phyloP scores from a whole-genome alignment of 768 basidiomycete genomes.

The Cystofilobasidium ferigula region DNA sequence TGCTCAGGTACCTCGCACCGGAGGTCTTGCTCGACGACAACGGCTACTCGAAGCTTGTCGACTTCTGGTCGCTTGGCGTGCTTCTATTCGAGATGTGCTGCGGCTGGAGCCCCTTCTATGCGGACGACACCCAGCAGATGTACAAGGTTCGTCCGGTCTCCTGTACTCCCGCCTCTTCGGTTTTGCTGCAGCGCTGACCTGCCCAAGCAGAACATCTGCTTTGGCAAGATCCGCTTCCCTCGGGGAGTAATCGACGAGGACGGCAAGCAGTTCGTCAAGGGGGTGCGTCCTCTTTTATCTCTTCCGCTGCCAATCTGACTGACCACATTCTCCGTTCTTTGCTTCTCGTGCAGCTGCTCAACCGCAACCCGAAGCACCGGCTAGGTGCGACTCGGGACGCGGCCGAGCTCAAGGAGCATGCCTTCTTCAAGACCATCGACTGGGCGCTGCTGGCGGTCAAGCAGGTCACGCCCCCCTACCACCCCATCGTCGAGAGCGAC shows the following conservation, averaged over 20 bases:
- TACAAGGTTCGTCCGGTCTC: slow-evolving; percentile 54
- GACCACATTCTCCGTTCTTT: neutral
- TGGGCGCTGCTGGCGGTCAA: slow-evolving; percentile 74
- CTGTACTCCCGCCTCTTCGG: neutral
- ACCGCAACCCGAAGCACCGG: slow-evolving; percentile 96
- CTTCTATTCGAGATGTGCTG: slow-evolving; percentile 99
- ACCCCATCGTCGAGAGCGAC: slow-evolving; percentile 93
- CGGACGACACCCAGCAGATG: slow-evolving; percentile 99
- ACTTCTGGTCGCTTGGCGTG: slow-evolving; percentile 95
- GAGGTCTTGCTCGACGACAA: slow-evolving; percentile 98
- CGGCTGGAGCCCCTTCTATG: slow-evolving; percentile 98
- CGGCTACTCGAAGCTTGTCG: slow-evolving; percentile 95
- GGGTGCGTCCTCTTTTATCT: slow-evolving; percentile 49
- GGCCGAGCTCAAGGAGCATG: slow-evolving; percentile 85
- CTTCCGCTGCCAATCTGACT: neutral
- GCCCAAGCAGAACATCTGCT: slow-evolving; percentile 55
- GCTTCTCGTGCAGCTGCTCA: slow-evolving; percentile 70
- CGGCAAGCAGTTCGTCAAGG: slow-evolving; percentile 98
- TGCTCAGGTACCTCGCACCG: slow-evolving; percentile 78
- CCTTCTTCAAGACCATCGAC: slow-evolving; percentile 85
- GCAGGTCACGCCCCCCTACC: slow-evolving; percentile 92
- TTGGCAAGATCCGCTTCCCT: slow-evolving; percentile 97
- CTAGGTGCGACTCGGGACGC: slow-evolving; percentile 83
- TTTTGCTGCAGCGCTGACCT: neutral
- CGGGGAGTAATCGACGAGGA: slow-evolving; percentile 94